Base-by-base conservation (phyloP, 129 eudicot species). In the Gnaphalium uliginosum region DNA sequence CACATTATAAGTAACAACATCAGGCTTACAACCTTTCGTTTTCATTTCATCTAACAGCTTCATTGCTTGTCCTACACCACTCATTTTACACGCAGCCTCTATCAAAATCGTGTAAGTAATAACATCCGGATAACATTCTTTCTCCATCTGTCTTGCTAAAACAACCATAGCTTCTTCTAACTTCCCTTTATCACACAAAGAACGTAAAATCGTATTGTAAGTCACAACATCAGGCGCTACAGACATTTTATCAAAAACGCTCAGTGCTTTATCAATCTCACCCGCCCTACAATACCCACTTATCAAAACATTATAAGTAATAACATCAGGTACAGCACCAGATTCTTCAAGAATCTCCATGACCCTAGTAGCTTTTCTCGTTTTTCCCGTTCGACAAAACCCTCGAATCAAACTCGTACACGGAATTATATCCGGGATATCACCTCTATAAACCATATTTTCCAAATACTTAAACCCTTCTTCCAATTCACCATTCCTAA, bases 211-310 rank as follows among this genome's bases (percentile, higher is more conserved):
- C 4, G 96, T 88, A 72, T 93, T 90, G 59, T 93, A 93, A 0
- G 96, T 93, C 2, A 90, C 96, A 30, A 90, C 96, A 82, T 93
- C 96, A 0, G 98, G 96, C 1, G 89, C 89, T 39, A 90, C 95
- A 62, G 87, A 81, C 92, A 93, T 93, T 33, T 85, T 78, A 61
- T 93, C 95, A 59, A 93, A 79, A 26, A 93, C 81, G 21, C 75
- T 71, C 37, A 90, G 83, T 4, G 96, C 98, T 50, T 78, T 83
- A 65, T 88, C 80, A 15, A 88, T 72, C 73, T 93, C 92, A 35
- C 96, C 95, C 1, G 87, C 78, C 43, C 81, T 88, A 17, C 96
- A 90, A 68, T 88, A 93, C 59, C 96, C 95, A 54, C 96, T 85
- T 50, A 93, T 88, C 83, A 92, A 69, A 68, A 92, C 88, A 56